Conservation (phyloP, 768 basidiomycete species). For the Amylocystis lapponica region DNA sequence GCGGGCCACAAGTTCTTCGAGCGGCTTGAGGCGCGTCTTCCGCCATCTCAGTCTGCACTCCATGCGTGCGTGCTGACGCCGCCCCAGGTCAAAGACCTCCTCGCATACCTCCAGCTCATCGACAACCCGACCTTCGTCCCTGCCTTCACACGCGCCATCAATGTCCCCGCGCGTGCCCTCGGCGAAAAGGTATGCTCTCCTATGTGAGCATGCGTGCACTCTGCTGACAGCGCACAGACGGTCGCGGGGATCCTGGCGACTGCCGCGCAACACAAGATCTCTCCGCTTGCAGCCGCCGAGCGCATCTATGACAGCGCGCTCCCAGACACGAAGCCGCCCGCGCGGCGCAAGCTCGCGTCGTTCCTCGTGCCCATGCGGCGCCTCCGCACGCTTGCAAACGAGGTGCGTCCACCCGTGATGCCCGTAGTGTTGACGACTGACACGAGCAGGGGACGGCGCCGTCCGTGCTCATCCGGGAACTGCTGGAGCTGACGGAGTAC, state of each 20-base stretch:
- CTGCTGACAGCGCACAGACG: conserved; percentile 36
- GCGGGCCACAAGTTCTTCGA: conserved; percentile 87
- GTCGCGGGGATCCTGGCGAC: conserved; percentile 49
- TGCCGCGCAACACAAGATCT: conserved; percentile 45
- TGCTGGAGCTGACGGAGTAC: conserved; percentile 58
- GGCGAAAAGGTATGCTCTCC: conserved; percentile 63
- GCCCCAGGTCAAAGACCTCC: conserved; percentile 66
- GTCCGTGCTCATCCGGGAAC: conserved; percentile 51
- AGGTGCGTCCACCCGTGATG: no score
- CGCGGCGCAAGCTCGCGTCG: conserved; percentile 54
- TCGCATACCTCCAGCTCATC: conserved; percentile 77
- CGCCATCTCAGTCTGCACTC: background rate
- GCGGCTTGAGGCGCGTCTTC: conserved; percentile 54
- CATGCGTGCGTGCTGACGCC: background rate
- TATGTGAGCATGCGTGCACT: background rate
- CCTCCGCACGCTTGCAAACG: conserved; percentile 46
- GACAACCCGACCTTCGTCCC: conserved; percentile 67
- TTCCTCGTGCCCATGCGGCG: conserved; percentile 55
- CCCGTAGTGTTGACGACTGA: background rate
- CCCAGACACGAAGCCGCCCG: conserved; percentile 59
- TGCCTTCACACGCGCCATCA: conserved; percentile 67
- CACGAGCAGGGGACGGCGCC: conserved; percentile 49
- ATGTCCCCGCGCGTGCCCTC: conserved; percentile 64
- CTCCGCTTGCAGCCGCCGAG: conserved; percentile 56
- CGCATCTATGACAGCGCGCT: conserved; percentile 54